Evolutionary conservation across 192 early-diverging fungal genomes (phyloP), one percentile per base, ranked within the genome.

Genomic region (Chytriomyces hyalinus): DNA sequence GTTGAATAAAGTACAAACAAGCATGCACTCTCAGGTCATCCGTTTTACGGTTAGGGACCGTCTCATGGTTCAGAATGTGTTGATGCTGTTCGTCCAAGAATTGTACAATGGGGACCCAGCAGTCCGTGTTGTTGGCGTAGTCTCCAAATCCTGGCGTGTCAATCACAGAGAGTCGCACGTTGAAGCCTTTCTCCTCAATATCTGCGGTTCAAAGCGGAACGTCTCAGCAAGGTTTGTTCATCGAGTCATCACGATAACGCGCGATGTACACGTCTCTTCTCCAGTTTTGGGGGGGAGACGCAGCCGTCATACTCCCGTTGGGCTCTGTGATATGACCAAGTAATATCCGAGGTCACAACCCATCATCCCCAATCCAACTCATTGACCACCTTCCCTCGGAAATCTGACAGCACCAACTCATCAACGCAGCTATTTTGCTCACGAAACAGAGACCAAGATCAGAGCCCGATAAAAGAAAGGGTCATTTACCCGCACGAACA

Each of bases 81-180:
- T 94, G 93, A 87, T 99, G 97, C 86, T 99, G 97, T 76, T 98
- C 97, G 83, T 99, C 97, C 70, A 99, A 89, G 84, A 97, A 99
- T 69, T 99, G 95, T 59, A 99, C 91, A 75, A 99, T 94, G 10
- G 97, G 96, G 60, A 95, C 93, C 96, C 96, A 99, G 83, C 94
- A 94, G 80, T 99, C 95, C 76, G 93, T 79, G 80, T 91, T 91
- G 81, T 91, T 90, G 62, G 90, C 89, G 72, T 89, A 86, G 81
- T 91, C 90, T n/a, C 89, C 90, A 78, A 91, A 91, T 22, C 90
- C 98, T 47, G 98, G 97, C 61, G 98, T 98, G 82, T 92, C 78
- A 62, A 99, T 94, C 22, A 99, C 92, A 66, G 93, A 95, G 77
- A 99, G 85, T 74, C 95, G 93, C 68, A 97, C 96, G 73, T 93